These are phyloP conservation scores for Vickermania ingenoplastis DNA, from an alignment of 208 protist species.

Conservation along the genomic window DNA sequence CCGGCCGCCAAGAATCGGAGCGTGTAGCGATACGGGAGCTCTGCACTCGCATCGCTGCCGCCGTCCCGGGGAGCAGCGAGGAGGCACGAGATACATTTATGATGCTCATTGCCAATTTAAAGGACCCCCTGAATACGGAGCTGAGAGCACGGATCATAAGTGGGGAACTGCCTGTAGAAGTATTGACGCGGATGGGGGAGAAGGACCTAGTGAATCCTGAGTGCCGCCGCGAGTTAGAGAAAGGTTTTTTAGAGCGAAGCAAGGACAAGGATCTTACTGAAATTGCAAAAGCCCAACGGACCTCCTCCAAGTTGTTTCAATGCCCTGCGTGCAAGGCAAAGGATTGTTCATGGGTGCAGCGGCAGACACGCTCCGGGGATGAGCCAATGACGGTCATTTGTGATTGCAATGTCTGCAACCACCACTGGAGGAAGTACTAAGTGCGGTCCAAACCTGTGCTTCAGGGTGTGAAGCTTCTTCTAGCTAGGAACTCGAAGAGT, in stretches of 20 bases:
- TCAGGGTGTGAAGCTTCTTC: too few species aligned
- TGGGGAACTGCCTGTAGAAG: conserved; percentile 57
- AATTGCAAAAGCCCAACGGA: conserved; percentile 52
- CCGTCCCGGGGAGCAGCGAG: conserved; percentile 40
- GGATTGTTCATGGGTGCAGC: conserved; percentile 88
- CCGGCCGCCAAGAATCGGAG: conserved; percentile 24
- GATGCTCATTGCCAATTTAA: conserved; percentile 57
- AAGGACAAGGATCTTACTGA: conserved; percentile 77
- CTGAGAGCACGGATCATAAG: conserved; percentile 44
- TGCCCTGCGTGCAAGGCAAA: conserved; percentile 78
- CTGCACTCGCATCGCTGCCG: conserved; percentile 32
- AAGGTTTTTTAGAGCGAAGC: conserved; percentile 48
- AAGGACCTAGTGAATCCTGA: conserved; percentile 75
- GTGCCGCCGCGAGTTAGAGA: conserved; percentile 46
- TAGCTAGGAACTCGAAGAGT: too few species aligned
- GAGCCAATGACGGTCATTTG: conserved; percentile 98
- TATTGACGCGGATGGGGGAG: conserved; percentile 57
- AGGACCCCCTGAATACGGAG: conserved; percentile 53
- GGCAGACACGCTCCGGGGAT: conserved; percentile 96
- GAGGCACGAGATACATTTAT: conserved; percentile 51
- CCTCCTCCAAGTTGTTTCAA: conserved; percentile 72
- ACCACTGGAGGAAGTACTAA: conserved; percentile 63
- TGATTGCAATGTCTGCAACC: conserved; percentile 87
- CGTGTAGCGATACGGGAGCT: conserved; percentile 21
- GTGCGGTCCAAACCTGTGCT: background rate